Evolutionary conservation across 129 eudicot genomes (phyloP).

Genomic region (Scalesia atractyloides): DNA sequence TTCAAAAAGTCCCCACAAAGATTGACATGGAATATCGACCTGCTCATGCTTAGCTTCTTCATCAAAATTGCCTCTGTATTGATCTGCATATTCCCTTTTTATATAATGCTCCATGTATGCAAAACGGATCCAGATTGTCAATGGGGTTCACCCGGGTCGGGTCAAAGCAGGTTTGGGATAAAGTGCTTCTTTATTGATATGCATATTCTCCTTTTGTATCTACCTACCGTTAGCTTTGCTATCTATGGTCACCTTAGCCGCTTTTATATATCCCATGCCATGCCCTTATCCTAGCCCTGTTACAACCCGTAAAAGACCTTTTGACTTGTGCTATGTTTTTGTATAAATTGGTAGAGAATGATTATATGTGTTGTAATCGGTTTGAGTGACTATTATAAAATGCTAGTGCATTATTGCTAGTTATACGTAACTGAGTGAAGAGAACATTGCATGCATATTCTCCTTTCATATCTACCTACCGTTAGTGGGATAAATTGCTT

Average conservation of each 20-base stretch:
- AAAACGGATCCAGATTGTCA: slow-evolving; percentile 16
- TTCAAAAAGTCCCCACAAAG: neutral
- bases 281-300: no score
- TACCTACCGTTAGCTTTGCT: no score
- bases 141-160: neutral
- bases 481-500: neutral
- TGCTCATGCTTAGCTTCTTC: slow-evolving; percentile 18
- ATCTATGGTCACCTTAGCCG: no score
- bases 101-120: slow-evolving; percentile 9
- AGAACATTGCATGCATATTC: slow-evolving; percentile 22
- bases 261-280: no score
- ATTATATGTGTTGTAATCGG: no score
- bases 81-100: slow-evolving; percentile 27
- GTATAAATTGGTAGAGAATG: no score
- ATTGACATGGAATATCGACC: slow-evolving; percentile 23
- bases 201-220: slow-evolving; percentile 17
- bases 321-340: no score
- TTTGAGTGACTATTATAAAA: no score
- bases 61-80: slow-evolving; percentile 26
- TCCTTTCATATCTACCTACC: slow-evolving; percentile 14
- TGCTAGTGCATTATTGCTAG: no score
- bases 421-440: no score
- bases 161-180: neutral
- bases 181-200: slow-evolving; percentile 19
- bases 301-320: no score